phyloP scores from a whole-genome alignment of 148 eudicot genomes.

The Chenopodium quinoa region DNA sequence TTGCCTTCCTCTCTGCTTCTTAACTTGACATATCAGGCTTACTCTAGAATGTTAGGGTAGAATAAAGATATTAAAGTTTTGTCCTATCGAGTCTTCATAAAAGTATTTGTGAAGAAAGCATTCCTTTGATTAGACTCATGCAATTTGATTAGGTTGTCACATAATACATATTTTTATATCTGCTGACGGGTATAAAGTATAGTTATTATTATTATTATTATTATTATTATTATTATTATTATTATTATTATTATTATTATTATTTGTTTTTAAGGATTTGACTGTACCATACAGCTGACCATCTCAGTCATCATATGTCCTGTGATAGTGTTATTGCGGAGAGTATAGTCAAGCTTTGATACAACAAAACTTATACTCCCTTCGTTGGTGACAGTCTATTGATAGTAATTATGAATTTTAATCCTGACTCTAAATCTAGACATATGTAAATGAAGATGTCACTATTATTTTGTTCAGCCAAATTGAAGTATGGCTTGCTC shows the following conservation, averaged over 20 bases:
- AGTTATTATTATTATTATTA: not conserved
- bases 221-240: too few relatives aligned
- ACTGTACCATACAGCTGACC: not conserved
- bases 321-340: not conserved
- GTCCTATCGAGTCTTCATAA: not conserved
- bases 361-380: not conserved
- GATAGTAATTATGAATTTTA: too few relatives aligned
- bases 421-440: too few relatives aligned
- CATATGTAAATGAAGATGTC: too few relatives aligned
- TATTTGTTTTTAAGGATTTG: not conserved
- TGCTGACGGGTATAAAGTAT: not conserved
- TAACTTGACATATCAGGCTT: not conserved
- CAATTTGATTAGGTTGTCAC: not conserved
- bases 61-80: not conserved
- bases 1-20: constrained; percentile 28
- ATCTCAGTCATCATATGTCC: not conserved
- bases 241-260: too few relatives aligned
- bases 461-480: too few relatives aligned
- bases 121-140: not conserved
- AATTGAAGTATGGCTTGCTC: not conserved
- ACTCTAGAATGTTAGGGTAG: not conserved
- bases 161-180: not conserved
- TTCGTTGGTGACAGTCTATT: not conserved
- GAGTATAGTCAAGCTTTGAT: not conserved
- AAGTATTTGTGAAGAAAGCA: not conserved